Conservation (phyloP, 257 asterid species). For the Catharanthus roseus region DNA sequence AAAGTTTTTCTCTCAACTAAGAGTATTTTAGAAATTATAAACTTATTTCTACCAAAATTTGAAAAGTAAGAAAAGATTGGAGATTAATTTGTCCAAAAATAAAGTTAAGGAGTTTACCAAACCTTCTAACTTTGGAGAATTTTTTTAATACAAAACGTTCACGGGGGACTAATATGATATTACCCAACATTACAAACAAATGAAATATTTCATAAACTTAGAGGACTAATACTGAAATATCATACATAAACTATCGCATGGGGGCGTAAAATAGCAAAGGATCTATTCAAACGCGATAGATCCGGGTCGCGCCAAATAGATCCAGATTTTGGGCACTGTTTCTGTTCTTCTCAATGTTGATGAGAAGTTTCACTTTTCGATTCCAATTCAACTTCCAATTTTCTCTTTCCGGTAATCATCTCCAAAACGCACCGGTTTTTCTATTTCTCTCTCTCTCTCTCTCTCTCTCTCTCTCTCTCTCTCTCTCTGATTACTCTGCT, state of each 20-base stretch:
- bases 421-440: not conserved
- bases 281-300: slow-evolving; percentile 17
- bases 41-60: too few relatives aligned
- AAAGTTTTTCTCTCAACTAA: too few relatives aligned
- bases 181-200: too few relatives aligned
- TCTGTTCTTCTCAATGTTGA: not conserved
- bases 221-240: not conserved
- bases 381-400: not conserved
- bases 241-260: not conserved
- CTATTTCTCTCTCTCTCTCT: not conserved
- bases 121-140: too few relatives aligned
- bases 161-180: not conserved
- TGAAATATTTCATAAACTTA: not conserved
- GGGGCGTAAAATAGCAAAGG: not conserved
- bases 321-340: slow-evolving; percentile 6
- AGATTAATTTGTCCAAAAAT: too few relatives aligned
- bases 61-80: too few relatives aligned
- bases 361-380: not conserved
- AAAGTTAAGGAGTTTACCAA: too few relatives aligned
- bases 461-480: not conserved
- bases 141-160: too few relatives aligned
- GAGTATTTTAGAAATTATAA: too few relatives aligned
- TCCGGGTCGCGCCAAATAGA: slow-evolving; percentile 21
- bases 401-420: not conserved
- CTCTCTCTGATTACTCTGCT: not conserved